These are phyloP conservation scores for Pseudocercospora cruenta DNA, from an alignment of 2,329 filamentous ascomycete genomes.

Conservation along the genomic window DNA sequence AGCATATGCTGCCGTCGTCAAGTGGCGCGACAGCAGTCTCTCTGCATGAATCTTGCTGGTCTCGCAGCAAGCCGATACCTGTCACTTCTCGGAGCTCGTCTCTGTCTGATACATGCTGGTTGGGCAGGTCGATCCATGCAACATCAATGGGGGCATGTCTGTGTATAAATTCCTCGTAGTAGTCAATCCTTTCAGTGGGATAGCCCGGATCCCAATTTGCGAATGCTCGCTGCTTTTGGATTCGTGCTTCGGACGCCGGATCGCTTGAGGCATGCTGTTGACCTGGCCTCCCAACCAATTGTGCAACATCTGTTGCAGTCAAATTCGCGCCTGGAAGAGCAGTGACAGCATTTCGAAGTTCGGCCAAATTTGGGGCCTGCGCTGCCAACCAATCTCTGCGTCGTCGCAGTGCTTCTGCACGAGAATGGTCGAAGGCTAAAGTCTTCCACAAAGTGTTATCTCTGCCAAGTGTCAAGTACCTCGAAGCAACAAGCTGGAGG, in stretches of 20 bases:
- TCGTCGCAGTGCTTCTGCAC: constrained; percentile 65
- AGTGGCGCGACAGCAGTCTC: constrained; percentile 73
- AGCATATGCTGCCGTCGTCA: constrained; percentile 82
- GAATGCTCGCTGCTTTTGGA: constrained; percentile 57
- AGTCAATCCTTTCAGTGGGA: constrained; percentile 71
- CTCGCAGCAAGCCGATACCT: constrained; percentile 69
- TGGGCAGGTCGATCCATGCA: constrained; percentile 74
- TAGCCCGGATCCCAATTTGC: constrained; percentile 85
- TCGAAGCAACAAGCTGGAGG: constrained; percentile 70
- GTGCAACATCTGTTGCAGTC: constrained; percentile 30
- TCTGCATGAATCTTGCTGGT: constrained; percentile 56
- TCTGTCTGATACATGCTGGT: constrained; percentile 43
- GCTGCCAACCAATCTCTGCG: constrained; percentile 47
- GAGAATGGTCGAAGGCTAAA: constrained; percentile 72
- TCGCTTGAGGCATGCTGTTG: constrained; percentile 24
- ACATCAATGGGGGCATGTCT: constrained; percentile 73
- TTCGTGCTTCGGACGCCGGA: constrained; percentile 23
- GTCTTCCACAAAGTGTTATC: constrained; percentile 78
- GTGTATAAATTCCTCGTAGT: constrained; percentile 89
- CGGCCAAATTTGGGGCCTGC: constrained; percentile 48
- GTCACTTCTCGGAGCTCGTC: constrained; percentile 65
- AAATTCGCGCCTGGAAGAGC: constrained; percentile 31
- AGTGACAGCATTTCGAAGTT: constrained; percentile 48
- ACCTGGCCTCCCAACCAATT: constrained; percentile 21
- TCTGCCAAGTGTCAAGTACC: constrained; percentile 68